These are phyloP conservation scores for Mucor indicus DNA, from an alignment of 371 early-diverging fungal genomes.

Conservation along the genomic window DNA sequence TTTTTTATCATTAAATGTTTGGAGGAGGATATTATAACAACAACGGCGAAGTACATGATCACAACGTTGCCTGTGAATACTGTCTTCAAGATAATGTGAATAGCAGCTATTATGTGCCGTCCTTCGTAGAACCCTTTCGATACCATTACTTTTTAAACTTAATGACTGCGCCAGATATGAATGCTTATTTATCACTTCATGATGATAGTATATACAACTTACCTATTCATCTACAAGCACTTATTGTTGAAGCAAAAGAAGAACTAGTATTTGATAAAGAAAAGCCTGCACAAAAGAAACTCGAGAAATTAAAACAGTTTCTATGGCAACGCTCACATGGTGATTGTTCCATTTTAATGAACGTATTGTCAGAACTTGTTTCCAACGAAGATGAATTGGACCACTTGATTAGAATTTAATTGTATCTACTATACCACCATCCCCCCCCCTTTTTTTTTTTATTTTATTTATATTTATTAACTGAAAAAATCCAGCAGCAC, in stretches of 20 bases:
- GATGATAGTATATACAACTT: conserved; percentile 34
- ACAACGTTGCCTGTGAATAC: too few relatives aligned
- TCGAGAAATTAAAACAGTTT: conserved; percentile 20
- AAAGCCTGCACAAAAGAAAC: conserved; percentile 16
- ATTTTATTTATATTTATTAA: too few relatives aligned
- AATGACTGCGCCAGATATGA: conserved; percentile 37
- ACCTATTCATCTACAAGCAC: conserved; percentile 31
- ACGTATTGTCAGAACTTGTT: conserved; percentile 22
- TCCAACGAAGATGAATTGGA: conserved; percentile 31
- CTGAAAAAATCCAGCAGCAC: too few relatives aligned
- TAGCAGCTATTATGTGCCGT: too few relatives aligned
- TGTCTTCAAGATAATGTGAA: too few relatives aligned
- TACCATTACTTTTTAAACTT: conserved; percentile 31
- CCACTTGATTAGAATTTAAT: conserved; percentile 6
- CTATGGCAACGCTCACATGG: conserved; percentile 27
- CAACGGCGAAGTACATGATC: too few relatives aligned
- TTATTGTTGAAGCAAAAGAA: conserved; percentile 41
- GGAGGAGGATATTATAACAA: too few relatives aligned
- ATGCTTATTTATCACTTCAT: conserved; percentile 26
- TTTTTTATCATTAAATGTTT: too few relatives aligned
- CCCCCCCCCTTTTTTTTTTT: too few relatives aligned
- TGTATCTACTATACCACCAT: too few relatives aligned
- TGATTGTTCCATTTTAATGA: conserved; percentile 33
- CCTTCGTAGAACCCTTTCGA: conserved; percentile 8
- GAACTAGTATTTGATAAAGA: conserved; percentile 19